Percentiles rank a stretch among this genome's conserved stretches.
Evolutionary conservation across 768 basidiomycete genomes (phyloP).

Genomic region (Clitopilus hobsonii): DNA sequence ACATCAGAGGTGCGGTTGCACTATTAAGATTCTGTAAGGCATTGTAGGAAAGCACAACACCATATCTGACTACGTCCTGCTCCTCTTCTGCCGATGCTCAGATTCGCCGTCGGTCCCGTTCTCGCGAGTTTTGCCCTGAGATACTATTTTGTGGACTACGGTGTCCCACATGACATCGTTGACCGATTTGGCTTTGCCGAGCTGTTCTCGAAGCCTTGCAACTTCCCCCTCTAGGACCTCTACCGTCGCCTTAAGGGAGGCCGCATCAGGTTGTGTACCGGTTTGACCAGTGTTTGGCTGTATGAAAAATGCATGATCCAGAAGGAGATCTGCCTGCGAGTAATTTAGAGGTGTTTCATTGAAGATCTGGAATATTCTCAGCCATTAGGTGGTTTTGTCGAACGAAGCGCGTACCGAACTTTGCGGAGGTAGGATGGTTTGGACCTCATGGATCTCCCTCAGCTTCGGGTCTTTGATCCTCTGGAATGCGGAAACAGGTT

Average conservation of each 20-base stretch:
- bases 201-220: constrained; percentile 54
- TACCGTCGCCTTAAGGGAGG: constrained; percentile 51
- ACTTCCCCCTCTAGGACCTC: constrained; percentile 73
- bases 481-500: constrained; percentile 66
- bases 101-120: constrained; percentile 11
- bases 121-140: constrained; percentile 27
- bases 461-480: constrained; percentile 63
- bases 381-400: neutral
- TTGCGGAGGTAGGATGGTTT: constrained; percentile 52
- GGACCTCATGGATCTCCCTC: constrained; percentile 67
- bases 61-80: constrained; percentile 15
- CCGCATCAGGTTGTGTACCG: constrained; percentile 23
- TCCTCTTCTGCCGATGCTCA: constrained; percentile 26
- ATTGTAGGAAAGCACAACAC: neutral
- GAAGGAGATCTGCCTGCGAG: constrained; percentile 48
- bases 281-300: constrained; percentile 31
- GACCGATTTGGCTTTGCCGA: constrained; percentile 83
- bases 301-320: constrained; percentile 66
- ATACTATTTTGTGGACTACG: constrained; percentile 62
- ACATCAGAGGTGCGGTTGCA: neutral
- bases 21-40: too few species aligned
- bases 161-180: constrained; percentile 94
- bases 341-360: constrained; percentile 36
- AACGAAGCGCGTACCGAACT: constrained; percentile 30
- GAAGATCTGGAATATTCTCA: constrained; percentile 14